Percentiles rank a stretch among this genome's conserved stretches.
These are phyloP conservation scores for Isabelozyma gotoi DNA, from an alignment of 805 yeast species.

Conservation along the genomic window DNA sequence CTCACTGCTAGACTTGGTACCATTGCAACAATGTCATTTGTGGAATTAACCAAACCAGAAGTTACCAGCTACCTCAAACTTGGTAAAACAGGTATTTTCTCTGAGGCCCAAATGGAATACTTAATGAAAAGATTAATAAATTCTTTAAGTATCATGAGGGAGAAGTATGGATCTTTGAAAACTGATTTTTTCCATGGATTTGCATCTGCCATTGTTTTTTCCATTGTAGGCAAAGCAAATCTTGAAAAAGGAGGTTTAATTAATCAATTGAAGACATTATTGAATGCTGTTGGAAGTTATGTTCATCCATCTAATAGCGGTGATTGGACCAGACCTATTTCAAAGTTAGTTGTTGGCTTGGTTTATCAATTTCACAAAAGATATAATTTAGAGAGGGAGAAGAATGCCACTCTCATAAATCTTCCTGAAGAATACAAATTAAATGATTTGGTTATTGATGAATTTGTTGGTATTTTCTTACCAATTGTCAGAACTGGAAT, in stretches of 20 bases:
- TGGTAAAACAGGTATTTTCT: constrained; percentile 62
- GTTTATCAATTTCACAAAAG: constrained; percentile 62
- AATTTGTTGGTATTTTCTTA: constrained; percentile 52
- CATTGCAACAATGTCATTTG: constrained; percentile 50
- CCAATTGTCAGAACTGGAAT: constrained; percentile 66
- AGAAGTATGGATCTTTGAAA: constrained; percentile 45
- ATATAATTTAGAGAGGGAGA: constrained; percentile 46
- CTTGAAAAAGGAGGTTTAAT: constrained; percentile 46
- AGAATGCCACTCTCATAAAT: constrained; percentile 21
- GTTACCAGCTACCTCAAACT: constrained; percentile 20
- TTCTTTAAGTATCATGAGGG: constrained; percentile 46
- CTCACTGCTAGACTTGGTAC: constrained; percentile 65
- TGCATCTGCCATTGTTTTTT: constrained; percentile 52
- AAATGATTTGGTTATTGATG: constrained; percentile 27
- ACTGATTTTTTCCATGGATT: constrained; percentile 43
- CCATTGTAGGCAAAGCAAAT: constrained; percentile 53
- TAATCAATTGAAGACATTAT: constrained; percentile 50
- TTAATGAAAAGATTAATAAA: constrained; percentile 55
- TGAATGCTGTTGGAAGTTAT: constrained; percentile 75
- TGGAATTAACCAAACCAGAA: constrained; percentile 22
- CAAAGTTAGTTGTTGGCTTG: constrained; percentile 62
- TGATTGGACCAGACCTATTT: constrained; percentile 73
- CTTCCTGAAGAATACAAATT: constrained; percentile 34
- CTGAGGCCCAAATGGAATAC: constrained; percentile 58
- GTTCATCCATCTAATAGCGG: constrained; percentile 94